Percentiles rank a stretch among this genome's conserved stretches.
These are phyloP conservation scores for Vickermania ingenoplastis DNA, from an alignment of 208 protist species.

Conservation along the genomic window DNA sequence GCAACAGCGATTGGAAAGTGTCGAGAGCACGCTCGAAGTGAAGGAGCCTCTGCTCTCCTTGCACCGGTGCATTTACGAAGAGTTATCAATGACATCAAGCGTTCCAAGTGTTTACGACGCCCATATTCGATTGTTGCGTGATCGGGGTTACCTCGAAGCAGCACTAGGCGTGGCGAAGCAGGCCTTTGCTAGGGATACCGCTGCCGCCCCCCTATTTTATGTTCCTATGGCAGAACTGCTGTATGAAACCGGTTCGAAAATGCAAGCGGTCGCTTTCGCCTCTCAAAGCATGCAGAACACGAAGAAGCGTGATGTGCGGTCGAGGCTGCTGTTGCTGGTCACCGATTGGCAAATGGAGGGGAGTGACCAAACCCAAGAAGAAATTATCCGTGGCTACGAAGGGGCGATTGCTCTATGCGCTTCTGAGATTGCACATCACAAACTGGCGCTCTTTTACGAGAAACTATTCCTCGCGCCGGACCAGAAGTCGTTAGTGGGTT, in stretches of 20 bases:
- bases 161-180: slow-evolving; percentile 67
- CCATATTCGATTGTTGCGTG: slow-evolving; percentile 71
- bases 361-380: slow-evolving; percentile 56
- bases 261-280: slow-evolving; percentile 77
- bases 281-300: slow-evolving; percentile 23
- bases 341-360: slow-evolving; percentile 72
- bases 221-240: slow-evolving; percentile 80
- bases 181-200: slow-evolving; percentile 10
- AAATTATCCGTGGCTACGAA: slow-evolving; percentile 78
- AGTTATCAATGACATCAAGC: slow-evolving; percentile 37
- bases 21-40: slow-evolving; percentile 48
- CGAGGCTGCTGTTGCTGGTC: background rate
- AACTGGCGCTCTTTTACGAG: slow-evolving; percentile 92
- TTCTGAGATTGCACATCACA: slow-evolving; percentile 88
- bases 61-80: slow-evolving; percentile 67
- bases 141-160: slow-evolving; percentile 61
- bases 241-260: slow-evolving; percentile 64
- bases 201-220: slow-evolving; percentile 32
- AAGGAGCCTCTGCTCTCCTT: slow-evolving; percentile 77
- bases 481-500: background rate
- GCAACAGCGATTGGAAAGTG: slow-evolving; percentile 21
- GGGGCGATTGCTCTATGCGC: slow-evolving; percentile 38
- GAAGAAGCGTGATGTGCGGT: slow-evolving; percentile 1
- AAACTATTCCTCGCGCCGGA: slow-evolving; percentile 29
- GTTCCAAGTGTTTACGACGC: slow-evolving; percentile 70